These are phyloP conservation scores for Phytophthora brassicae DNA, from an alignment of 352 stramenopile species.

Conservation along the genomic window DNA sequence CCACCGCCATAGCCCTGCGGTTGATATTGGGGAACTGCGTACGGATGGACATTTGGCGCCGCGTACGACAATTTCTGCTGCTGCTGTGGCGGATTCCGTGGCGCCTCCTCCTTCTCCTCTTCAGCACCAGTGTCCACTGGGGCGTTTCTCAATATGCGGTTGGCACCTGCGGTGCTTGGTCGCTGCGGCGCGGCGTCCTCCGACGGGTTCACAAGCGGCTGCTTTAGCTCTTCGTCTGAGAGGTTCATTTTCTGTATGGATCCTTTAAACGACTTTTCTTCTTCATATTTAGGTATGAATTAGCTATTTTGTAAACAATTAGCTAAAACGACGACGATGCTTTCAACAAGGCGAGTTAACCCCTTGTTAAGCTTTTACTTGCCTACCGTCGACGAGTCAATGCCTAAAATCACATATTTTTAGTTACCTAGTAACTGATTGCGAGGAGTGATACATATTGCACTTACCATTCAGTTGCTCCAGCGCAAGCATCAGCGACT, in stretches of 20 bases:
- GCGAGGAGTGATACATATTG: background rate
- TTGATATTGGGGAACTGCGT: conserved; percentile 80
- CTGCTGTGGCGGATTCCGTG: conserved; percentile 10
- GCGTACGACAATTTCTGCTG: conserved; percentile 54
- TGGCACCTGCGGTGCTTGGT: conserved; percentile 13
- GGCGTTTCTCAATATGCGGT: conserved; percentile 23
- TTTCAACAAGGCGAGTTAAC: conserved; percentile 33
- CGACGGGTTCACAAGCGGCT: conserved; percentile 54
- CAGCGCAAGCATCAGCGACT: conserved; percentile 85
- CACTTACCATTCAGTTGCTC: conserved; percentile 79
- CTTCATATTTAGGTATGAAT: conserved; percentile 27
- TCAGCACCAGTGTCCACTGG: conserved; percentile 39
- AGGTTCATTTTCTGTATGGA: conserved; percentile 56
- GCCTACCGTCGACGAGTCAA: conserved; percentile 12
- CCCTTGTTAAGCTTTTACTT: conserved; percentile 13
- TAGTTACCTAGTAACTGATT: background rate
- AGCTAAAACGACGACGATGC: conserved; percentile 18
- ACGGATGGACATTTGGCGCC: conserved; percentile 78
- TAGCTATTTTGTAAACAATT: conserved; percentile 23
- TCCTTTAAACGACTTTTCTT: conserved; percentile 29
- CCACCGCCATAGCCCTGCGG: conserved; percentile 52
- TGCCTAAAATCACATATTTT: conserved; percentile 6
- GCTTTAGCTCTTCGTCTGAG: conserved; percentile 73
- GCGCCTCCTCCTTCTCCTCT: conserved; percentile 60
- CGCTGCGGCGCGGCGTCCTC: conserved; percentile 9